phyloP scores from a whole-genome alignment of 768 basidiomycete genomes.

The Tulasnella sp. region DNA sequence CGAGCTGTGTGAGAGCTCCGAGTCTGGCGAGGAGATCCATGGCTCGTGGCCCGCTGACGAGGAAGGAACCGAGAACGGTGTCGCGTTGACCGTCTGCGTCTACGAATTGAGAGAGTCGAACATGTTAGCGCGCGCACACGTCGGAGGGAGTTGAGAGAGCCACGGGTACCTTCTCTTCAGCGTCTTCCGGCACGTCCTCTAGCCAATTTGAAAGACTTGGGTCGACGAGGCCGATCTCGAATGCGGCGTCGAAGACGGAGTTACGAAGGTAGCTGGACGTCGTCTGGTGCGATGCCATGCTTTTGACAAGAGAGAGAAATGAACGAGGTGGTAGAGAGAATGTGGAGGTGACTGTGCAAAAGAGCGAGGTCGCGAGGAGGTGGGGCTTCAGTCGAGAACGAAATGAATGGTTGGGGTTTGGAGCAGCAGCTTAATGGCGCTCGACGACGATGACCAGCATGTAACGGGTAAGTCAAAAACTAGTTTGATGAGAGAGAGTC shows the following conservation, averaged over 20 bases:
- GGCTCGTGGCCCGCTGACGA: neutral
- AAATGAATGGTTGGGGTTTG: neutral
- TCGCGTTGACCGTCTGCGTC: neutral
- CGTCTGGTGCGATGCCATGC: conserved; percentile 17
- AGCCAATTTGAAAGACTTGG: conserved; percentile 22
- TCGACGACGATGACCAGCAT: conserved; percentile 8
- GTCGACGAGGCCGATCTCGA: conserved; percentile 25
- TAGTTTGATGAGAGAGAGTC: neutral
- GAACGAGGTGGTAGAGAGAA: neutral
- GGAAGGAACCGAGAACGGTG: neutral
- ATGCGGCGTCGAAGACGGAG: conserved; percentile 27
- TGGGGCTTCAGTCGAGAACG: neutral
- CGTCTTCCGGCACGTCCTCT: conserved; percentile 8
- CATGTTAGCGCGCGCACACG: too few species aligned
- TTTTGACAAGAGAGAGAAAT: neutral
- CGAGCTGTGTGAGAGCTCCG: conserved; percentile 18
- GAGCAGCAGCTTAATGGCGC: conserved; percentile 4
- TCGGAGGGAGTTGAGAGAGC: neutral
- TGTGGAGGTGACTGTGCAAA: neutral
- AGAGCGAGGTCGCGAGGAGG: neutral
- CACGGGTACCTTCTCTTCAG: conserved; percentile 2
- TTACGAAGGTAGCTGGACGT: conserved; percentile 20
- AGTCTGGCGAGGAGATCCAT: conserved; percentile 1
- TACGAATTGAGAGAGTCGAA: too few species aligned
- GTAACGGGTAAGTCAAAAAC: neutral